These are phyloP conservation scores for Sporothrix humicola DNA, from an alignment of 2,329 filamentous ascomycete species.

Conservation along the genomic window DNA sequence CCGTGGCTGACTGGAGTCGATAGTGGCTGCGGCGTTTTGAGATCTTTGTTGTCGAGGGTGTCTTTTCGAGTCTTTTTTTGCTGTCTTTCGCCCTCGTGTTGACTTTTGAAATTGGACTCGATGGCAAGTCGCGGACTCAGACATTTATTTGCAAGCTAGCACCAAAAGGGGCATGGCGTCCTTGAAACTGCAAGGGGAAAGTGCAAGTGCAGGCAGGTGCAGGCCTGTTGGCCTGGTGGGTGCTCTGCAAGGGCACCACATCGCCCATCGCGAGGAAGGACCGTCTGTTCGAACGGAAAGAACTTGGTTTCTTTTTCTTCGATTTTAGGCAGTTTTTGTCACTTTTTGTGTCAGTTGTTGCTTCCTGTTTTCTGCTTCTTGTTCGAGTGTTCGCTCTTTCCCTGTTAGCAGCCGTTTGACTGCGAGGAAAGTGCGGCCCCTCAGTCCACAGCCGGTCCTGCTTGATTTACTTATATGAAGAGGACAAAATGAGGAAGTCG, in stretches of 20 bases:
- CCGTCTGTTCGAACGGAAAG: background rate
- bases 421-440: conserved; percentile 6
- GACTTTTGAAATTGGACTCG: background rate
- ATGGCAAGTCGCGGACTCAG: background rate
- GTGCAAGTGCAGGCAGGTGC: conserved; percentile 20
- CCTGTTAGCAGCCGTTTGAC: conserved; percentile 17
- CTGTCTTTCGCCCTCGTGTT: conserved; percentile 7
- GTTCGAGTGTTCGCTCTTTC: background rate
- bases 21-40: conserved; percentile 7
- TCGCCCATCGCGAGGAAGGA: conserved; percentile 13
- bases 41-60: background rate
- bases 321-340: background rate
- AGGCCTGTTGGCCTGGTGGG: background rate
- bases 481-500: background rate
- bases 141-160: background rate
- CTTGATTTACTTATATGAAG: background rate
- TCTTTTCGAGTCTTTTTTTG: background rate
- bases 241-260: background rate
- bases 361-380: background rate
- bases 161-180: conserved; percentile 10
- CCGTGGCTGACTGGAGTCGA: conserved; percentile 17
- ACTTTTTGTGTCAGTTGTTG: background rate
- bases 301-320: background rate
- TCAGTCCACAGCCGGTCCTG: background rate
- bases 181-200: conserved; percentile 2